A percentile compares a stretch with the other conserved stretches of the same genome.
Evolutionary conservation across 495 filamentous ascomycete species (phyloP).

Genomic region (Parathielavia appendiculata): DNA sequence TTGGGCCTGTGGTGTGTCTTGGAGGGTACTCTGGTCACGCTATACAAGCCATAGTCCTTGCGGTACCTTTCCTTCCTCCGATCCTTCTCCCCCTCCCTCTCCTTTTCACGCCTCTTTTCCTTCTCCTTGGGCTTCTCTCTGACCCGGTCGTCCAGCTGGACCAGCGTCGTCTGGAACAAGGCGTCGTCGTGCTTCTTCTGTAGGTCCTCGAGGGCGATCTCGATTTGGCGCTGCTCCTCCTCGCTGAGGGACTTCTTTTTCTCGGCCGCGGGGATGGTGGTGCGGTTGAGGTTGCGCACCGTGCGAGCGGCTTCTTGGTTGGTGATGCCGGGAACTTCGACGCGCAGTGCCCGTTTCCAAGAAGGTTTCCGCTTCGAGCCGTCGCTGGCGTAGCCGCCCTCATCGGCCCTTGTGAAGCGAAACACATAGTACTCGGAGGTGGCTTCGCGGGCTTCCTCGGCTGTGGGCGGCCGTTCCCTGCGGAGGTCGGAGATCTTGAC

Average conservation of each 20-base stretch:
- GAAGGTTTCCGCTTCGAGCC: conserved; percentile 21
- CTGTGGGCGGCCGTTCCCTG: conserved; percentile 12
- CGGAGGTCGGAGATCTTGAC: conserved; percentile 20
- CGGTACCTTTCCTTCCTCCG: not conserved
- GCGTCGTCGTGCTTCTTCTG: conserved; percentile 17
- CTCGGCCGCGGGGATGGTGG: conserved; percentile 17
- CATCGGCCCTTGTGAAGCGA: conserved; percentile 29
- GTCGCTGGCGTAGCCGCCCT: conserved; percentile 22
- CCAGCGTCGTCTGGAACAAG: conserved; percentile 29
- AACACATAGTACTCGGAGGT: conserved; percentile 31
- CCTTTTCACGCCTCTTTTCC: conserved; percentile 10
- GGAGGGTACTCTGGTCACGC: not conserved
- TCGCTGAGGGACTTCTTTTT: conserved; percentile 30
- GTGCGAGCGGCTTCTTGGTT: conserved; percentile 22
- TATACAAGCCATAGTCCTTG: not conserved
- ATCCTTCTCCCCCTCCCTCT: not conserved
- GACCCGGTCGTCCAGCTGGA: conserved; percentile 34
- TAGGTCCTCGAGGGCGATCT: conserved; percentile 25
- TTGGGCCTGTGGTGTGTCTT: conserved; percentile 7
- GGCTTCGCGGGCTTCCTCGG: conserved; percentile 30
- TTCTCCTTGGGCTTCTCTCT: conserved; percentile 8
- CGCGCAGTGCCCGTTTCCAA: conserved; percentile 30
- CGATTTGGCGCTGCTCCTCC: conserved; percentile 32
- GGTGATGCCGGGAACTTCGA: conserved; percentile 24
- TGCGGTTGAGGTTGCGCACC: conserved; percentile 31